These are phyloP conservation scores for Aspergillus panamensis DNA, from an alignment of 495 filamentous ascomycete genomes.

Conservation along the genomic window DNA sequence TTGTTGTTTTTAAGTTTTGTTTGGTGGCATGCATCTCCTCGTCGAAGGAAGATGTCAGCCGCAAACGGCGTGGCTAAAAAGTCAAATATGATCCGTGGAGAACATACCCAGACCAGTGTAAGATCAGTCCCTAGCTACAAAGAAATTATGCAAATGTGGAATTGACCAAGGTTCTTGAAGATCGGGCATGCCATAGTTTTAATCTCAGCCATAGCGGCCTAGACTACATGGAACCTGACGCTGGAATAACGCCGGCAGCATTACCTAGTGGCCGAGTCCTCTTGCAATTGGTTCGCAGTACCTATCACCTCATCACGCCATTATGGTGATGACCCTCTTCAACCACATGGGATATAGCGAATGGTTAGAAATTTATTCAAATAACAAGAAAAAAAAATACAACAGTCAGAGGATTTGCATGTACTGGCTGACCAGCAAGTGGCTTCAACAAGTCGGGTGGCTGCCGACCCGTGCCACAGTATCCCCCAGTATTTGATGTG, in stretches of 20 bases:
- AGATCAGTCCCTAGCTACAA: not conserved
- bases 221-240: not conserved
- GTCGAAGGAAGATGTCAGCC: not conserved
- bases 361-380: too few species aligned
- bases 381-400: too few species aligned
- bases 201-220: not conserved
- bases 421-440: too few species aligned
- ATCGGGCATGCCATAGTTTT: not conserved
- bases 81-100: not conserved
- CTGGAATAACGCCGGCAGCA: not conserved
- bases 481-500: too few species aligned
- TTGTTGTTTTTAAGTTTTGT: not conserved
- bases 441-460: too few species aligned
- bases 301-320: not conserved
- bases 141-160: not conserved
- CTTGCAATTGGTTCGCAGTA: not conserved
- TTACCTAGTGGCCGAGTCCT: not conserved
- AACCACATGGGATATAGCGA: too few species aligned
- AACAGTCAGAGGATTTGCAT: too few species aligned
- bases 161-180: not conserved
- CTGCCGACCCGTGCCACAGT: too few species aligned
- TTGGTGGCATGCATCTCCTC: not conserved
- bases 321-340: too few species aligned
- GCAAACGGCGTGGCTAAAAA: not conserved
- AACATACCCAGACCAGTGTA: not conserved